Conservation (phyloP, 1,284 basidiomycete genomes). For the Coniferiporia weirii region DNA sequence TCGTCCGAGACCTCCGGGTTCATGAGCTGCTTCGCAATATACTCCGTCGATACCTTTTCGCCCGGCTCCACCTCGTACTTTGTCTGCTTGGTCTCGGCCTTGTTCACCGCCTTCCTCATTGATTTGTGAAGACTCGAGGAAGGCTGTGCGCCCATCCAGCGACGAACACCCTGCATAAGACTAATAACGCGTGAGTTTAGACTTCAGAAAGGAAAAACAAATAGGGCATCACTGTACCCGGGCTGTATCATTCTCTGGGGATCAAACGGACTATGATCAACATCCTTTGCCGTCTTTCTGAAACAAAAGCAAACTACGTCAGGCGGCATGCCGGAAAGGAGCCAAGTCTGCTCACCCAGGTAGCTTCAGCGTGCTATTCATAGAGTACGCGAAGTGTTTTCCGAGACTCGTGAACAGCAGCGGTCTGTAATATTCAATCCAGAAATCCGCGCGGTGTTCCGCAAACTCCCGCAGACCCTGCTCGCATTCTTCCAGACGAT, state of each 20-base stretch:
- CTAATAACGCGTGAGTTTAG: slow-evolving; percentile 29
- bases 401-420: slow-evolving; percentile 75
- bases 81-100: slow-evolving; percentile 27
- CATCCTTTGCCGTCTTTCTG: slow-evolving; percentile 63
- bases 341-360: slow-evolving; percentile 52
- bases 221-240: background rate
- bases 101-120: slow-evolving; percentile 31
- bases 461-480: slow-evolving; percentile 54
- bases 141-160: slow-evolving; percentile 59
- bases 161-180: slow-evolving; percentile 66
- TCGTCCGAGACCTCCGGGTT: slow-evolving; percentile 60
- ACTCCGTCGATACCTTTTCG: slow-evolving; percentile 59
- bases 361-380: slow-evolving; percentile 81
- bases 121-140: slow-evolving; percentile 37
- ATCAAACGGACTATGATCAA: slow-evolving; percentile 70
- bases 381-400: slow-evolving; percentile 82
- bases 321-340: slow-evolving; percentile 3
- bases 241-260: slow-evolving; percentile 36
- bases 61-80: slow-evolving; percentile 32
- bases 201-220: background rate
- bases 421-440: slow-evolving; percentile 90
- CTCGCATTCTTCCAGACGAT: slow-evolving; percentile 52
- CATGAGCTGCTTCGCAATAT: slow-evolving; percentile 57
- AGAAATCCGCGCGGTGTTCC: slow-evolving; percentile 63
- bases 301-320: slow-evolving; percentile 19